phyloP scores from a whole-genome alignment of 2,329 filamentous ascomycete genomes.

The Amauroascus niger region DNA sequence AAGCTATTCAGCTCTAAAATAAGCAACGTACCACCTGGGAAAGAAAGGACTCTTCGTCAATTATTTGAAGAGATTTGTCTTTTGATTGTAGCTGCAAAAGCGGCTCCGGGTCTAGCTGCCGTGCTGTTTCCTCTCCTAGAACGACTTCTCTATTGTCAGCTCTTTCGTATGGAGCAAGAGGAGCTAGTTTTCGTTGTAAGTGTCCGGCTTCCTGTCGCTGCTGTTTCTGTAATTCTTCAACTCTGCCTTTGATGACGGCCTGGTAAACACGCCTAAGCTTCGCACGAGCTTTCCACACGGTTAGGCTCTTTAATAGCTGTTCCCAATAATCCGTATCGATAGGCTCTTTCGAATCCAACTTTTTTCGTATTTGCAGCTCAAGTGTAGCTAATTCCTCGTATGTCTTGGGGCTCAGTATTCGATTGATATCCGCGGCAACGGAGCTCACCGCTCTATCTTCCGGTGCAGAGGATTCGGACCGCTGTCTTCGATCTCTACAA shows the following conservation, averaged over 20 bases:
- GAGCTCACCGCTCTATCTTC: constrained; percentile 70
- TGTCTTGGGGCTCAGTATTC: constrained; percentile 72
- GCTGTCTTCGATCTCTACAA: constrained; percentile 64
- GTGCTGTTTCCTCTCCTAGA: neutral
- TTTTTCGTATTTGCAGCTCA: constrained; percentile 76
- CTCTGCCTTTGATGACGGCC: constrained; percentile 60
- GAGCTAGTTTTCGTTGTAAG: constrained; percentile 45
- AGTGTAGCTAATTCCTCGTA: constrained; percentile 77
- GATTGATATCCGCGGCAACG: constrained; percentile 80
- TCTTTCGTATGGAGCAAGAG: constrained; percentile 33
- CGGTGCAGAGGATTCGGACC: constrained; percentile 49
- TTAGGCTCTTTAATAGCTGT: constrained; percentile 71
- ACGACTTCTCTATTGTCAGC: neutral
- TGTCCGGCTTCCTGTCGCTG: constrained; percentile 57
- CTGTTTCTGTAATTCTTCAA: constrained; percentile 55
- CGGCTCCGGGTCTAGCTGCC: constrained; percentile 50
- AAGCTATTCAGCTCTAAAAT: neutral
- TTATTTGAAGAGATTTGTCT: constrained; percentile 51
- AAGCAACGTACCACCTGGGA: constrained; percentile 41
- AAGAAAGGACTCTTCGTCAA: constrained; percentile 52
- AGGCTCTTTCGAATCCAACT: constrained; percentile 77
- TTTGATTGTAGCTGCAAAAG: constrained; percentile 54
- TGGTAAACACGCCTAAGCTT: constrained; percentile 70
- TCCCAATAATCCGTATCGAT: constrained; percentile 99
- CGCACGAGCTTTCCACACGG: constrained; percentile 86